Base-by-base conservation (phyloP, 1,284 basidiomycete species). In the Boletus mariae region DNA sequence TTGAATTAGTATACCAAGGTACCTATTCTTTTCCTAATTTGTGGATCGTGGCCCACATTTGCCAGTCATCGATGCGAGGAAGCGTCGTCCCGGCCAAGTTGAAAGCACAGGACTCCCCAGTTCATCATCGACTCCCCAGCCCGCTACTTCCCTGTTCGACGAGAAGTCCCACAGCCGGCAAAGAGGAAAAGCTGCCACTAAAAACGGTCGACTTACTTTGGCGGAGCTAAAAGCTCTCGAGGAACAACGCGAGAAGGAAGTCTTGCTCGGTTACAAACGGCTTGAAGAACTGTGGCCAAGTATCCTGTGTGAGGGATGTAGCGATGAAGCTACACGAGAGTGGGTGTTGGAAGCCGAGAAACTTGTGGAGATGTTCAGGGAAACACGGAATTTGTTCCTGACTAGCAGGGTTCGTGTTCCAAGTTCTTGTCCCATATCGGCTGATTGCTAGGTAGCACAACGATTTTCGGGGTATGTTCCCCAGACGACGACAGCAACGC, bases 1-100 rank as follows among this genome's bases (percentile, higher is more conserved):
- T 97, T 0, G 85, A 91, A 23, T 73, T 96, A 1, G 91, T 98
- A 3, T 87, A 91, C 52, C 85, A 95, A 78, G 90, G 92, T 90
- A 58, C 6, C 5, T 23, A 20, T 25, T 29, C 25, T 32, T 20
- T 3, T n/a, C 5, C 25, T n/a, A 43, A 9, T 28, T n/a, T 26
- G 15, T 47, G 20, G 59, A 44, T 17, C n/a, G 23, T n/a, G 15
- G 23, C 32, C 20, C 45, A 20, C 9, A 12, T 7, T 15, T 15
- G 25, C 23, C 20, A 60, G 59, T 60, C 23, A 60, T 60, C 31
- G 59, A 60, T 37, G 57, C 60, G 92, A 79, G 86, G 37, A 84
- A 80, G 59, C 77, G 80, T 46, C 75, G 77, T 8, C 63, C 63
- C 17, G 72, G 65, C 53, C 73, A 53, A 45, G 44, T 44, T 35